phyloP scores from a whole-genome alignment of 2,329 filamentous ascomycete genomes.

The Neofusicoccum umdonicola region DNA sequence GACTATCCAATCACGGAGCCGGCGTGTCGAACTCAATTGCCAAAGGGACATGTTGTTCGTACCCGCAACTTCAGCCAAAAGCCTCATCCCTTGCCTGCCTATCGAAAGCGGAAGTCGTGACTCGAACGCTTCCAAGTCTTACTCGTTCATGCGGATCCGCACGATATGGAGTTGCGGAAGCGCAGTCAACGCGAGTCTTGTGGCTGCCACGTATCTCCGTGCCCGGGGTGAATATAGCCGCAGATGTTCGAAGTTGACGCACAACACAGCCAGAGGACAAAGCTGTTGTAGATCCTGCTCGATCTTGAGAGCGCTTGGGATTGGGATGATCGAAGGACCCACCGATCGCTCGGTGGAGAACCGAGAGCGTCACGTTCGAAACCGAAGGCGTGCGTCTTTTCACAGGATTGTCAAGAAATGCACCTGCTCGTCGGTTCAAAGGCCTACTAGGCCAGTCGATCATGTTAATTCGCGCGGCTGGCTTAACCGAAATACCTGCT shows the following conservation, averaged over 20 bases:
- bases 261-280: slow-evolving; percentile 7
- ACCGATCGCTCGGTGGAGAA: too few species aligned
- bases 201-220: not conserved
- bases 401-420: too few species aligned
- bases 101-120: too few species aligned
- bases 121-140: not conserved
- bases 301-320: too few species aligned
- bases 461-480: too few species aligned
- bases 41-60: not conserved
- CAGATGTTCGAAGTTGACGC: slow-evolving; percentile 9
- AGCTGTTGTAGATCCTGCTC: not conserved
- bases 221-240: slow-evolving; percentile 4
- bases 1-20: not conserved
- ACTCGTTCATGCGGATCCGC: slow-evolving; percentile 1
- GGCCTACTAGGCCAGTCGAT: too few species aligned
- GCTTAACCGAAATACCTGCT: too few species aligned
- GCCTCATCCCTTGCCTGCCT: not conserved
- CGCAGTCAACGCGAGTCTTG: not conserved
- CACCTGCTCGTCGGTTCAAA: too few species aligned
- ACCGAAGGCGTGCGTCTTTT: too few species aligned
- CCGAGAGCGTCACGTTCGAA: too few species aligned
- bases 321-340: too few species aligned
- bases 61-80: not conserved
- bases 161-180: not conserved
- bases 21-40: not conserved